Base-by-base conservation (phyloP, 208 protist genomes). In the Vickermania ingenoplastis region DNA sequence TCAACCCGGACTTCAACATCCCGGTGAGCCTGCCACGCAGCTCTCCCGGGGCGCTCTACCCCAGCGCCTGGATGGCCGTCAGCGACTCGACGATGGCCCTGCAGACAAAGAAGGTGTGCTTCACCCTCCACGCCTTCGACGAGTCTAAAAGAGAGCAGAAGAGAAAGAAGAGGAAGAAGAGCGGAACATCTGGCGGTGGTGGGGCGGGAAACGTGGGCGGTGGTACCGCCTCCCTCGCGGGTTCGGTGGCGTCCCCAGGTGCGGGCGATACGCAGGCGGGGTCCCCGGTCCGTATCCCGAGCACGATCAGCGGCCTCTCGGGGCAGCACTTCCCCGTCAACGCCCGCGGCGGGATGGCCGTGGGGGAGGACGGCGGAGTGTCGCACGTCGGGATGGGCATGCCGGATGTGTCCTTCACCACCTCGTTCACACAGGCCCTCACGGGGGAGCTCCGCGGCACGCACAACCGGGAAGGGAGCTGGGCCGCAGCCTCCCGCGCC, bases 31-130 rank as follows among this genome's bases (percentile, higher is more conserved):
- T 79, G 81, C 55, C 73, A 83, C 28, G 78, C 73, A 3, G 57
- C 74, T 0, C 80, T 64, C 27, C 70, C 64, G 13, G 63, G 73
- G 45, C 66, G 77, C 31, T 66, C 74, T 2, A 66, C 62, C 53
- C 80, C 2, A 85, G 78, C 55, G 67, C 70, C 0, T 85, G 78
- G 75, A 77, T 80, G 66, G 78, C 70, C 5, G 51, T 85, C 4
- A 81, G 73, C 21, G 57, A 63, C 29, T n/a, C 58, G 22, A 65
- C 73, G 29, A 85, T 85, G 73, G 67, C 57, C 5, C 61, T 75
- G 28, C 53, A 71, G 63, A 79, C 78, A 1, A 67, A 61, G n/a
- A 69, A 81, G 41, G 68, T 66, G 57, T 85, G 78, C 72, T 77
- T 85, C 50, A 57, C 53, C 0, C 61, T 79, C 53, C 74, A 66